Evolutionary conservation across 192 early-diverging fungal species (phyloP), one percentile per base, ranked within the genome.

Genomic region (Podila epicladia): DNA sequence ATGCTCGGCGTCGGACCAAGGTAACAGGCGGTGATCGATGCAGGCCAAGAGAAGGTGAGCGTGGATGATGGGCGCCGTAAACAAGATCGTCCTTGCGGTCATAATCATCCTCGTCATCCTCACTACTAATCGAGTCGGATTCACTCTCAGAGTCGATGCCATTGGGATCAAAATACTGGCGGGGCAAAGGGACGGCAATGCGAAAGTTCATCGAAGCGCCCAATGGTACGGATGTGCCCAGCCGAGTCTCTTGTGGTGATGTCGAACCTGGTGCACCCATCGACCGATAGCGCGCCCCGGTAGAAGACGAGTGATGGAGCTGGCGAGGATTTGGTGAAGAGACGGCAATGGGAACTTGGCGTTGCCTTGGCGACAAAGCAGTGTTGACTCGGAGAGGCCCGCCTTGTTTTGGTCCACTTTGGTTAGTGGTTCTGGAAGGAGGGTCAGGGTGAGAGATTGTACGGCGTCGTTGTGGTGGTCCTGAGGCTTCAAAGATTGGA

Each of bases 101-200:
- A 65, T 73, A 69, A 31, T 31, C 26, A 33, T 72, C 71, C 24
- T 80, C 77, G 37, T 80, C 71, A 22, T 80, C 71, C 55, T 80
- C 77, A 48, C 71, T 73, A 37, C 71, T 80, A n/a, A 69, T 73
- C 12, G 77, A 80, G 51, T 80, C 71, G 15, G 77, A 73, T n/a
- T 80, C 77, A 22, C 77, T 80, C 50, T 67, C 71, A 32, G 71
- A 80, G 58, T 73, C 69, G 3, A 5, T 17, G 0, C 62, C 62
- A 24, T 71, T 68, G 19, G 67, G 55, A 26, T 73, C 77, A 69
- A 73, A 73, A 32, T 80, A 80, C 48, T 80, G 63, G 19, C 67
- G 55, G 0, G 77, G 77, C 29, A 72, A 61, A 11, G 77, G 77
- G 4, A 80, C 60, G 9, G 64, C 77, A 13, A 80, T 69, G 22